phyloP scores from a whole-genome alignment of 164 flowering plant species.

The Liquidambar formosana region DNA sequence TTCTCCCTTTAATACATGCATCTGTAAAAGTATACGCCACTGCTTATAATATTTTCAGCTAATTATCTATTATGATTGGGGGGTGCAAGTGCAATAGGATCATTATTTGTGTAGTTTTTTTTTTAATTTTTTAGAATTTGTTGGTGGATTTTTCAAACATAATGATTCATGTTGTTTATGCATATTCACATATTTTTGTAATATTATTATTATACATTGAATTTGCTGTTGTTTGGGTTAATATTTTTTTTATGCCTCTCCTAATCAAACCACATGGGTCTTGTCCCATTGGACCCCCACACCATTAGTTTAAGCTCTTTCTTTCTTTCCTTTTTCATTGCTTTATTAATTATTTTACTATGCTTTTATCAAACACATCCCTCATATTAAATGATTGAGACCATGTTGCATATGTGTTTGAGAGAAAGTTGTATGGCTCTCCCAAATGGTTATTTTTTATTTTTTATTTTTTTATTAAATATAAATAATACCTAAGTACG shows the following conservation, averaged over 20 bases:
- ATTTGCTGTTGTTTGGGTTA: conserved; percentile 19
- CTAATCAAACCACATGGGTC: conserved; percentile 63
- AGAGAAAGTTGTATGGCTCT: background rate
- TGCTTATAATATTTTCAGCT: conserved; percentile 2
- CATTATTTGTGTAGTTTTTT: background rate
- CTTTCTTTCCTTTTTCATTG: conserved; percentile 13
- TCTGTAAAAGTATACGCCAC: background rate
- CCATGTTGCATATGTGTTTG: conserved; percentile 22
- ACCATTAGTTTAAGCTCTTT: conserved; percentile 23
- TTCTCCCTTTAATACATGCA: conserved; percentile 18
- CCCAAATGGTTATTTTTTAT: no score
- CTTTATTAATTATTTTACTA: conserved; percentile 8
- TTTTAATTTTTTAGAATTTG: background rate
- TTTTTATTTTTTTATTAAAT: background rate
- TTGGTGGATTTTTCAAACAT: conserved; percentile 3
- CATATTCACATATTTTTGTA: no score
- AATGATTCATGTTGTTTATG: no score
- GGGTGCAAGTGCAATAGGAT: conserved; percentile 1
- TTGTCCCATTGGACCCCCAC: conserved; percentile 44
- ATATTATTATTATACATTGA: conserved; percentile 30
- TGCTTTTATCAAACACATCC: background rate
- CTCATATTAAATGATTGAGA: conserved; percentile 8
- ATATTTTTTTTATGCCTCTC: conserved; percentile 18
- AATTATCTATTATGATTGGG: conserved; percentile 9
- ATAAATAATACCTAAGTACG: background rate